These are phyloP conservation scores for Backusella australiensis DNA, from an alignment of 192 early-diverging fungal genomes.

Conservation along the genomic window DNA sequence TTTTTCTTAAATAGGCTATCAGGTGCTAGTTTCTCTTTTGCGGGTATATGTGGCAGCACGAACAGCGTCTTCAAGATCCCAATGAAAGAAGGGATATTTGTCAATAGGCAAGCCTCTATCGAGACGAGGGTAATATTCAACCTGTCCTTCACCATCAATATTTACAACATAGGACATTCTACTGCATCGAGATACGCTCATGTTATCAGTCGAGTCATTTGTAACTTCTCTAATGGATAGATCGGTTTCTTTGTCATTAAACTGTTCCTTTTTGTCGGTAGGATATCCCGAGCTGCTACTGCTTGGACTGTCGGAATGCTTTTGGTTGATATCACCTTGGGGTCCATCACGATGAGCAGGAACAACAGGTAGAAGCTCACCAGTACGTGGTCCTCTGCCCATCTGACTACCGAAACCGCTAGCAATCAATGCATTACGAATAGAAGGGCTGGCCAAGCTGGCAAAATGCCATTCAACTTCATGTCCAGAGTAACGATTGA, in stretches of 20 bases:
- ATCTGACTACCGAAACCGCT: constrained; percentile 24
- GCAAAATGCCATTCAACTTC: constrained; percentile 30
- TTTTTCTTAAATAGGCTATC: not conserved
- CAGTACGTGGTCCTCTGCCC: constrained; percentile 13
- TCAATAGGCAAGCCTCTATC: constrained; percentile 15
- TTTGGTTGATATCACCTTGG: not conserved
- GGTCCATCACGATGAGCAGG: constrained; percentile 17
- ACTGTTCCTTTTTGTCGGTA: not conserved
- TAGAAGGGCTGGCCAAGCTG: not conserved
- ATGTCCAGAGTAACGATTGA: constrained; percentile 18
- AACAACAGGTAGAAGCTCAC: constrained; percentile 23
- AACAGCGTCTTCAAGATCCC: constrained; percentile 26
- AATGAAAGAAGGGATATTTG: constrained; percentile 27
- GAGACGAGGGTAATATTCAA: not conserved
- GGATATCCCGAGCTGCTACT: not conserved
- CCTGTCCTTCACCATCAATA: not conserved
- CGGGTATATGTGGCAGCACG: constrained; percentile 16
- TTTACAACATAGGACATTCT: constrained; percentile 14
- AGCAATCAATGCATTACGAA: constrained; percentile 14
- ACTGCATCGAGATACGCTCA: not conserved
- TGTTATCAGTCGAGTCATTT: not conserved
- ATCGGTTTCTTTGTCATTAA: not conserved
- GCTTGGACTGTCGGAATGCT: not conserved
- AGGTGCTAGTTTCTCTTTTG: not conserved
- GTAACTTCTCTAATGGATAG: not conserved